A percentile compares a stretch with the other conserved stretches of the same genome.
These are phyloP conservation scores for Microbotryum intermedium DNA, from an alignment of 1,284 basidiomycete species.

Conservation along the genomic window DNA sequence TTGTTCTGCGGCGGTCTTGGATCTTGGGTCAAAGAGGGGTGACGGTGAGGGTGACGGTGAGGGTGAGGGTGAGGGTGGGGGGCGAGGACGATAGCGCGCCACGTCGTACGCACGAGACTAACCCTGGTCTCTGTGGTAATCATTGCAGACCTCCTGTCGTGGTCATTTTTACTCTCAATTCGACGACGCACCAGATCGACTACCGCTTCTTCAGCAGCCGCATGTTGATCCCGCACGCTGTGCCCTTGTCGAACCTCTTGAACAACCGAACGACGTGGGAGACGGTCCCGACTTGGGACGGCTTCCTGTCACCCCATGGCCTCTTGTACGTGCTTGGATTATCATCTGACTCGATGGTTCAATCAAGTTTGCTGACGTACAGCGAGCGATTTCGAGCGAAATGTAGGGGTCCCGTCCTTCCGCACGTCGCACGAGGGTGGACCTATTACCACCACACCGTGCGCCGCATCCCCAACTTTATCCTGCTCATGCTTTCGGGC, in stretches of 20 bases:
- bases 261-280: conserved; percentile 7
- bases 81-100: too few species aligned
- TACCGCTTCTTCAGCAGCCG: conserved; percentile 29
- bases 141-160: conserved; percentile 25
- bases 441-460: conserved; percentile 17
- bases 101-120: not conserved
- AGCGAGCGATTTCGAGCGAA: too few species aligned
- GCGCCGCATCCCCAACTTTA: conserved; percentile 20
- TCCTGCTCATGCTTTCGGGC: conserved; percentile 19
- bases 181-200: conserved; percentile 1
- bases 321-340: conserved; percentile 18
- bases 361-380: too few species aligned
- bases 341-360: too few species aligned
- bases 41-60: too few species aligned
- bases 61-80: too few species aligned
- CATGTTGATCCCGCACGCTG: conserved; percentile 8
- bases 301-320: conserved; percentile 13
- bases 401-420: too few species aligned
- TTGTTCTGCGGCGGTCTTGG: not conserved
- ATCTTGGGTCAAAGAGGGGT: too few species aligned
- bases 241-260: conserved; percentile 7
- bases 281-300: conserved; percentile 10
- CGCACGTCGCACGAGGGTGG: conserved; percentile 1
- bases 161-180: conserved; percentile 22
- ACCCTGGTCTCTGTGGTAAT: not conserved